phyloP scores from a whole-genome alignment of 208 protist species.

The Endotrypanum monterogeii region DNA sequence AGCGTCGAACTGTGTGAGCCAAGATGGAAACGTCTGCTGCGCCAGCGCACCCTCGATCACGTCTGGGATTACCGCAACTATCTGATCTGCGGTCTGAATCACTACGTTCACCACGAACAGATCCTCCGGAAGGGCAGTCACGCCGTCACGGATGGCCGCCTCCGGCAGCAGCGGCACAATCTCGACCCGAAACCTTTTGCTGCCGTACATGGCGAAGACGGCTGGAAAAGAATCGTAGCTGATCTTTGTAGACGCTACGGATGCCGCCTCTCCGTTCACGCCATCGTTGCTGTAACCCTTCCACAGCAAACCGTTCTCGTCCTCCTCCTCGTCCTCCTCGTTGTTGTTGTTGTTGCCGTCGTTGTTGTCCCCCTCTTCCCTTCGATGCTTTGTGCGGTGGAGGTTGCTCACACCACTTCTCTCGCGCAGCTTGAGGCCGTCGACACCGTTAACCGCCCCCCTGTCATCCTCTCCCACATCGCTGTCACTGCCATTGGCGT shows the following conservation, averaged over 20 bases:
- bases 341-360: conserved; percentile 14
- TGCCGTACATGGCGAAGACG: conserved; percentile 40
- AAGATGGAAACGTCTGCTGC: conserved; percentile 65
- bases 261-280: background rate
- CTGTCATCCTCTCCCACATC: conserved; percentile 25
- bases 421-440: conserved; percentile 6
- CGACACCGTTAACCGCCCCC: conserved; percentile 11
- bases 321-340: conserved; percentile 27
- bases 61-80: conserved; percentile 82
- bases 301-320: background rate
- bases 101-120: conserved; percentile 78
- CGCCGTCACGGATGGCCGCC: conserved; percentile 43
- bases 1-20: conserved; percentile 82
- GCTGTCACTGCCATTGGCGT: conserved; percentile 19
- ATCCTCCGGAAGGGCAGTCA: conserved; percentile 42
- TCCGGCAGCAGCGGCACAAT: conserved; percentile 52
- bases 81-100: conserved; percentile 47
- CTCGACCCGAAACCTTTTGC: conserved; percentile 51
- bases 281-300: background rate
- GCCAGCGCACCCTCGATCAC: conserved; percentile 64
- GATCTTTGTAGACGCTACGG: background rate
- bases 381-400: background rate
- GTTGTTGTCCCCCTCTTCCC: background rate
- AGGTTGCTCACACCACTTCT: background rate
- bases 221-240: conserved; percentile 63